Conservation (phyloP, 2,329 filamentous ascomycete species). For the Stemphylium lycopersici region DNA sequence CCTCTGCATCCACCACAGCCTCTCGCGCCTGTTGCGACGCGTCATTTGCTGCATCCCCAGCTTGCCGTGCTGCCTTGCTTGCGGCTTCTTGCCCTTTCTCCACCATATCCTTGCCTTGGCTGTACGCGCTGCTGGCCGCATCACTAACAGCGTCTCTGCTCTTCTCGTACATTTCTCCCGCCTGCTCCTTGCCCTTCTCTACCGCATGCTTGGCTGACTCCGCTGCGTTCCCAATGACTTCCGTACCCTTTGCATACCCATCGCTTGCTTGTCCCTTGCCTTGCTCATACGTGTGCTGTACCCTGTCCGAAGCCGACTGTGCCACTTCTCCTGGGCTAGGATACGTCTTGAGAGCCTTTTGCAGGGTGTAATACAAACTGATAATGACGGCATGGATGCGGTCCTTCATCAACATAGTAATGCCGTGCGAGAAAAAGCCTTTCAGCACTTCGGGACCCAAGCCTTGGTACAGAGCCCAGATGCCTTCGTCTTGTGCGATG, state of each 20-base stretch:
- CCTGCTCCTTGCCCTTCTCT: slow-evolving; percentile 34
- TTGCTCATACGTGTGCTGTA: slow-evolving; percentile 40
- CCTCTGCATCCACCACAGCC: slow-evolving; percentile 19
- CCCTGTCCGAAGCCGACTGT: slow-evolving; percentile 36
- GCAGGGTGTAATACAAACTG: slow-evolving; percentile 70
- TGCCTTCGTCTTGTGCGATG: slow-evolving; percentile 67
- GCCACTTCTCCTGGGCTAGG: slow-evolving; percentile 50
- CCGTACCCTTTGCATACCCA: slow-evolving; percentile 31
- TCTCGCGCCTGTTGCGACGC: slow-evolving; percentile 28
- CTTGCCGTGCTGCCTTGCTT: slow-evolving; percentile 16
- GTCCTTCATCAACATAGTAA: slow-evolving; percentile 88
- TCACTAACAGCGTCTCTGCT: background rate
- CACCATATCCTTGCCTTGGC: slow-evolving; percentile 22
- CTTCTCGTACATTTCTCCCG: slow-evolving; percentile 15
- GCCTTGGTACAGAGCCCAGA: slow-evolving; percentile 74
- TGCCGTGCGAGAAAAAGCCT: slow-evolving; percentile 83
- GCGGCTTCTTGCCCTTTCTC: slow-evolving; percentile 32
- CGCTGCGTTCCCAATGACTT: slow-evolving; percentile 32
- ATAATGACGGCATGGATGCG: slow-evolving; percentile 74
- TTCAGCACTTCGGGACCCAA: slow-evolving; percentile 78
- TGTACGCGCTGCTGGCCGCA: slow-evolving; percentile 1
- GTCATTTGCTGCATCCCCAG: slow-evolving; percentile 14
- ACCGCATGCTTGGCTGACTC: slow-evolving; percentile 35
- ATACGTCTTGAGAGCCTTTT: slow-evolving; percentile 55
- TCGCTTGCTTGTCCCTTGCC: slow-evolving; percentile 37